Evolutionary conservation across 495 filamentous ascomycete genomes (phyloP), one percentile per base, ranked within the genome.

Genomic region (Pseudotulostoma volvatum): DNA sequence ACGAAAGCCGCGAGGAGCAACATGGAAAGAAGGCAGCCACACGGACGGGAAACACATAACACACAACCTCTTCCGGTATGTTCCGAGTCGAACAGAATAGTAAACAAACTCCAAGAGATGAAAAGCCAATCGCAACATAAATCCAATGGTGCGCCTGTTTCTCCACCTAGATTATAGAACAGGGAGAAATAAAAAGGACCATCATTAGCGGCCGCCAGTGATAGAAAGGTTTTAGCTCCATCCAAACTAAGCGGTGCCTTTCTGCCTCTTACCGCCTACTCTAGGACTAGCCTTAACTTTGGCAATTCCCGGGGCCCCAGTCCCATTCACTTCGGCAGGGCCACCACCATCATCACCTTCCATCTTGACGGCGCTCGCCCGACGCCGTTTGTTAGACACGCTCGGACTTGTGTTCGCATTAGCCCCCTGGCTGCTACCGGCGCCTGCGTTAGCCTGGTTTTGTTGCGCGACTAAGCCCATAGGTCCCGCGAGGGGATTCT

Each of bases 351-450:
- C 73, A 13, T 87, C 82, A 13, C 64, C 71, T 41, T 88, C 84
- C 25, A 67, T 61, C 61, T 92, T 90, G 36, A 88, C 79, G 3
- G 73, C 73, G 42, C 82, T 86, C 7, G 77, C 64, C 31, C 84
- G 64, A 40, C 86, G 68, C 41, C 84, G 74, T 59, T 90, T 87
- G 51, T 77, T 80, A 34, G 69, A 76, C 21, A 77, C 74, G 39
- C 78, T 81, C 7, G 86, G 86, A 38, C 84, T 92, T 2, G 86
- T 88, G 51, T 83, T 92, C 4, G 81, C 79, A 46, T 81, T 87
- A 2, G 75, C 74, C 1, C 70, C 79, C 43, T 77, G 76, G n/a
- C 70, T 79, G 42, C 64, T 53, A 38, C 54, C 59, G n/a, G 57
- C 67, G 40, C 66, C 71, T 33, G 68, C 65, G 19, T 77, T 77